Percentiles rank a stretch among this genome's conserved stretches.
These are phyloP conservation scores for Isabelozyma rhagii DNA, from an alignment of 805 yeast species.

Conservation along the genomic window DNA sequence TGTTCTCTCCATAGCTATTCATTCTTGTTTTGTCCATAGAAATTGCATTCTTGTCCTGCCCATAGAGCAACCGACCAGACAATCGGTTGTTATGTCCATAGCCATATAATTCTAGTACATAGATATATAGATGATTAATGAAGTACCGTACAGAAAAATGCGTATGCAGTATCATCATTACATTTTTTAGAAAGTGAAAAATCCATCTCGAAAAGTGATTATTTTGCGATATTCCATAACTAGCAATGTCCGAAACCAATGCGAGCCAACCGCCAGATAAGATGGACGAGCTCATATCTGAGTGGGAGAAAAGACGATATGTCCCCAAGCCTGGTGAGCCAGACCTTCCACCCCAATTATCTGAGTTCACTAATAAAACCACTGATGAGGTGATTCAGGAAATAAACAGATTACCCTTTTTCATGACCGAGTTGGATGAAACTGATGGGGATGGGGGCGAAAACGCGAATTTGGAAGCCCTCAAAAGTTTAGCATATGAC, in stretches of 20 bases:
- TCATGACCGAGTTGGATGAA: constrained; percentile 84
- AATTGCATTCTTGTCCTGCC: too few relatives aligned
- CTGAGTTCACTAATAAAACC: constrained; percentile 57
- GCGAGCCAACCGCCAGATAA: not conserved
- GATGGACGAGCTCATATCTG: constrained; percentile 24
- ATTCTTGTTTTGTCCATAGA: not conserved
- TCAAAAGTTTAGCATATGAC: constrained; percentile 87
- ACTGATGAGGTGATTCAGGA: constrained; percentile 76
- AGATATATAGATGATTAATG: not conserved
- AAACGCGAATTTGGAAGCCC: constrained; percentile 76
- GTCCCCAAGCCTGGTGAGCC: constrained; percentile 60
- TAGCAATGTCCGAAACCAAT: not conserved
- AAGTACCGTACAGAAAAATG: not conserved
- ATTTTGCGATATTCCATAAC: not conserved
- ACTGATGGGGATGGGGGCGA: constrained; percentile 76
- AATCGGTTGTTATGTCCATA: too few relatives aligned
- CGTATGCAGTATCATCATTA: not conserved
- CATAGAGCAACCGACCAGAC: too few relatives aligned
- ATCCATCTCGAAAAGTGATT: not conserved
- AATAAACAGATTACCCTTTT: constrained; percentile 82
- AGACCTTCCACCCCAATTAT: constrained; percentile 77
- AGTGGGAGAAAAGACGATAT: constrained; percentile 41
- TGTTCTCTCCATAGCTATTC: not conserved
- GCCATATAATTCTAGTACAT: not conserved
- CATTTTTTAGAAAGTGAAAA: not conserved